phyloP scores from a whole-genome alignment of 176 grass and related monocot genomes.

The Microstegium vimineum region DNA sequence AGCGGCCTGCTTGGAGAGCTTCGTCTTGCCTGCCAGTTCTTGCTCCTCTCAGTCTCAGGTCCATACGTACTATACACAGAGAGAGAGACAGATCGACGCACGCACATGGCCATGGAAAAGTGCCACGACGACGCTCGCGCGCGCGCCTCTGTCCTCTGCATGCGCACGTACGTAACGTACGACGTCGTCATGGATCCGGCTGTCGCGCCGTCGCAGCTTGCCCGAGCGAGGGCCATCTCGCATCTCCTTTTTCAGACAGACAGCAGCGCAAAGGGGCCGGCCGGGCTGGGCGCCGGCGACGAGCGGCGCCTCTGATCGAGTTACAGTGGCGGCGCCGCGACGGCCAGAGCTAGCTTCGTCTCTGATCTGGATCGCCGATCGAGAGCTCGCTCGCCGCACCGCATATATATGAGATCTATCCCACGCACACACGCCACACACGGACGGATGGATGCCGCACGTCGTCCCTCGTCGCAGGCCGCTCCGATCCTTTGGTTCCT shows the following conservation, averaged over 20 bases:
- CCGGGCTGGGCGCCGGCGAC: neutral
- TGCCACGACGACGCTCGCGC: neutral
- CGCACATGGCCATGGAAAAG: constrained; percentile 6
- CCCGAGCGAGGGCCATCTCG: neutral
- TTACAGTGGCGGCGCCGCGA: neutral
- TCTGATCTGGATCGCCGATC: neutral
- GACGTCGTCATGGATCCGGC: constrained; percentile 8
- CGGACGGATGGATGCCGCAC: neutral
- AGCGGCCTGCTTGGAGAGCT: neutral
- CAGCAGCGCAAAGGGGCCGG: neutral
- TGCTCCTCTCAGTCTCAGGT: neutral
- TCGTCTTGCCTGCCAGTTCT: neutral
- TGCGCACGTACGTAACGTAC: neutral
- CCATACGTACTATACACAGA: neutral
- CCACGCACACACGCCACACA: neutral
- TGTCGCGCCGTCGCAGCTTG: neutral
- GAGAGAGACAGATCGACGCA: neutral
- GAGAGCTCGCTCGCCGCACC: too few species aligned
- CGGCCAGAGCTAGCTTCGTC: neutral
- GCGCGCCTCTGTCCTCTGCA: neutral
- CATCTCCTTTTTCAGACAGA: neutral
- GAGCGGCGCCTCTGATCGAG: constrained; percentile 10
- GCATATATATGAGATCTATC: too few species aligned
- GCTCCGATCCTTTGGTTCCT: neutral
- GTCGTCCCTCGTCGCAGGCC: neutral